Evolutionary conservation across 768 basidiomycete genomes (phyloP), one percentile per base, ranked within the genome.

Genomic region (Ramaria sp.): DNA sequence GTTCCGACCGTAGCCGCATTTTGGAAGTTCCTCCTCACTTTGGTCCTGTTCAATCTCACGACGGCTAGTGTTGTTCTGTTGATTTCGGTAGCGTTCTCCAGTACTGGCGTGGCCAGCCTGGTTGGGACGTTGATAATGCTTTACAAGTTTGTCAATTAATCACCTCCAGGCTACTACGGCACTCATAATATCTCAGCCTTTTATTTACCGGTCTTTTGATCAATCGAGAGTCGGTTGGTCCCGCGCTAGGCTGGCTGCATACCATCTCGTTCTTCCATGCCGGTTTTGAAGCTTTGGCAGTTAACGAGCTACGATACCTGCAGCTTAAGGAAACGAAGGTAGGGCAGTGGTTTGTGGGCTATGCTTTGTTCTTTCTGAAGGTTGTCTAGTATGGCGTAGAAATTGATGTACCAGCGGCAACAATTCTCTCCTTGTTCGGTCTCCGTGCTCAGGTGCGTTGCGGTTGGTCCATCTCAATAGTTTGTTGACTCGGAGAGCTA

Each of bases 261-360:
- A 92, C 87, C 0, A 66, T 90, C 6, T 96, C 93, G 5, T 98
- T 98, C 78, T 99, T 96, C 84, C 96, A 99, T 72, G 95, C 96
- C 22, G 96, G 91, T 0, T 98, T 93, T 63, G 96, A 99, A 71
- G 94, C 90, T 0, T 78, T 99, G 39, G 84, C 94, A n/a, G 96
- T 99, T 57, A 99, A 98, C 67, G 96, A 99, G 69, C 74, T 99
- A 57, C 78, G 94, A 51, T 97, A 96, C 70, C 72, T 98, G 30
- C 90, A 93, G 65, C 74, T 99, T 37, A 91, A 91, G 68, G 91
- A 99, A 66, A 80, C 84, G 62, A 90, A 88, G 76, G 90, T 91
- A 54, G 57, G 83, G 62, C 37, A 33, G 22, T 30, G 37, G 24
- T n/a, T 47, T 45, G 22, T 17, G 20, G 42, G 19, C 52, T 53